phyloP scores from a whole-genome alignment of 1,284 basidiomycete genomes.

The Megacollybia platyphylla region DNA sequence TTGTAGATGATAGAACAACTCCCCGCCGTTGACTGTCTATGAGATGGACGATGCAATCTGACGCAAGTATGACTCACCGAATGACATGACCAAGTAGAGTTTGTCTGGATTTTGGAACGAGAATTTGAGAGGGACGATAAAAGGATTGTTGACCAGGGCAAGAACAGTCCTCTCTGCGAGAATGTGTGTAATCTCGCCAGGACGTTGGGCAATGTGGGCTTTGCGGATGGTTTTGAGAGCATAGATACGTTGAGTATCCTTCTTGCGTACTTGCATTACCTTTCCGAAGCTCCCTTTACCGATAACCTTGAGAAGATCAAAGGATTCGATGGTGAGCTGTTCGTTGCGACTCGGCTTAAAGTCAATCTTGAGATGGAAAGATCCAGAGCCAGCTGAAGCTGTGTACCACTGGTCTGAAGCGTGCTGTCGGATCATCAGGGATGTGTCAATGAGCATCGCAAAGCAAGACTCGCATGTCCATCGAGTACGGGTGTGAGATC shows the following conservation, averaged over 20 bases:
- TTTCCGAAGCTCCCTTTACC: constrained; percentile 98
- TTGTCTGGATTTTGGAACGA: constrained; percentile 98
- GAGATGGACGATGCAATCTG: neutral
- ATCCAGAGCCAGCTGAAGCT: constrained; percentile 74
- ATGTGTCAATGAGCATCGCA: constrained; percentile 2
- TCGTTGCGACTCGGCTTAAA: constrained; percentile 81
- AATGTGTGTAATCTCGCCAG: constrained; percentile 97
- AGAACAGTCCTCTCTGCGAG: constrained; percentile 95
- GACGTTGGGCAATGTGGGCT: constrained; percentile 93
- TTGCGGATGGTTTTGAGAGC: constrained; percentile 98
- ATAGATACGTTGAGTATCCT: constrained; percentile 96
- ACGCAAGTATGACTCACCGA: constrained; percentile 36
- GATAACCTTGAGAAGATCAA: constrained; percentile 96
- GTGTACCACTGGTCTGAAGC: constrained; percentile 82
- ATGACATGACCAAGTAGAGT: constrained; percentile 94
- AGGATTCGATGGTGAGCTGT: constrained; percentile 87
- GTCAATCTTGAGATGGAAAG: constrained; percentile 92
- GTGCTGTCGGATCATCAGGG: constrained; percentile 26
- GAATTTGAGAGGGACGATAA: constrained; percentile 98
- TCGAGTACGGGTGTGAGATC: constrained; percentile 86
- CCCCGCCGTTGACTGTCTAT: constrained; percentile 82
- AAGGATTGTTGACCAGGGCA: constrained; percentile 96
- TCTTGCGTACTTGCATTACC: constrained; percentile 97
- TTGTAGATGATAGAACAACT: constrained; percentile 96
- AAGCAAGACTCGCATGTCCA: constrained; percentile 39